Percentiles rank a stretch among this genome's conserved stretches.
phyloP scores from a whole-genome alignment of 805 yeast genomes.

The Pichia rugopelliculosa region DNA sequence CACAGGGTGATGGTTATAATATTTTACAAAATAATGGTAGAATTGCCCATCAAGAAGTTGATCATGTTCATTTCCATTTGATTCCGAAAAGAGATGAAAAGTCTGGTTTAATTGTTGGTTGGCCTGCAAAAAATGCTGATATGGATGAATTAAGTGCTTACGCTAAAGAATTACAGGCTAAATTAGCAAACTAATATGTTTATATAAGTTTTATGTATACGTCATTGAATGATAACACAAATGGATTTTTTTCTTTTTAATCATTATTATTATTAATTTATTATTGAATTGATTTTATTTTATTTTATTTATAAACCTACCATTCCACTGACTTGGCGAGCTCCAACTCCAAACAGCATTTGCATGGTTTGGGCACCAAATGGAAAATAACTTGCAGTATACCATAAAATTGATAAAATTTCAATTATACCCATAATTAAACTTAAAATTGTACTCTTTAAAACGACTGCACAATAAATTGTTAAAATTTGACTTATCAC shows the following conservation, averaged over 20 bases:
- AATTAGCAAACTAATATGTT: conserved; percentile 17
- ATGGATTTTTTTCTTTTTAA: not conserved
- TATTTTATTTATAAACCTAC: conserved; percentile 35
- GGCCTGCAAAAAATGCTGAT: conserved; percentile 87
- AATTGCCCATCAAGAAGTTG: conserved; percentile 92
- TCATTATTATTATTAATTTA: not conserved
- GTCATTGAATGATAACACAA: too few species aligned
- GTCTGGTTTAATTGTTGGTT: conserved; percentile 79
- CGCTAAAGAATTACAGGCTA: conserved; percentile 52
- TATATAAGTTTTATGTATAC: not conserved
- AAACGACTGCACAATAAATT: conserved; percentile 63
- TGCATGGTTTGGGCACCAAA: conserved; percentile 77
- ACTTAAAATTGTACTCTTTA: conserved; percentile 70
- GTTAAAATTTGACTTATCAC: conserved; percentile 76
- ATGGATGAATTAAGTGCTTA: conserved; percentile 61
- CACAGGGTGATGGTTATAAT: conserved; percentile 73
- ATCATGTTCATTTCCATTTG: conserved; percentile 94
- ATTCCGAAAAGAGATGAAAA: conserved; percentile 76
- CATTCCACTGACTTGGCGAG: conserved; percentile 31
- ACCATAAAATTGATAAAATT: conserved; percentile 80
- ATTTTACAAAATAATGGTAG: conserved; percentile 88
- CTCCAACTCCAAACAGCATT: conserved; percentile 38
- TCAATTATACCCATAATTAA: conserved; percentile 69
- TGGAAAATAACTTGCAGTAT: conserved; percentile 90
- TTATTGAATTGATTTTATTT: too few species aligned